Evolutionary conservation across 2,329 filamentous ascomycete species (phyloP).

Genomic region (Claviceps pazoutovae): DNA sequence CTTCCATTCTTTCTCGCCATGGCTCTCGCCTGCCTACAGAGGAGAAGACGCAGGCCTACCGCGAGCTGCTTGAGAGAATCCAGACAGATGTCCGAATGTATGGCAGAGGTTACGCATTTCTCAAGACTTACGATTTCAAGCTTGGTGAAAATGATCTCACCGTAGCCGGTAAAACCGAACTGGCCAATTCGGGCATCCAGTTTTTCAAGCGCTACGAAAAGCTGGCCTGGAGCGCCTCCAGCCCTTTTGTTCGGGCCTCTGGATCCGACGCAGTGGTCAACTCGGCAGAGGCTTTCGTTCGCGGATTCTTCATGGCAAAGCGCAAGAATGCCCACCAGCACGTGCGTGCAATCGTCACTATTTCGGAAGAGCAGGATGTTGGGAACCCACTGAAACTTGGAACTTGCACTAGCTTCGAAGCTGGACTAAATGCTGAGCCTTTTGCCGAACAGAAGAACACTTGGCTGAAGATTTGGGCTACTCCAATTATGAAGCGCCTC

Average conservation of each 20-base stretch:
- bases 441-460: slow-evolving; percentile 35
- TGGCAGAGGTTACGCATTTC: slow-evolving; percentile 50
- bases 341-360: slow-evolving; percentile 44
- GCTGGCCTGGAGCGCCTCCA: slow-evolving; percentile 35
- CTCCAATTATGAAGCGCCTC: slow-evolving; percentile 53
- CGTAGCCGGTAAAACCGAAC: slow-evolving; percentile 48
- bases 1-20: slow-evolving; percentile 68
- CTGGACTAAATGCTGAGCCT: slow-evolving; percentile 34
- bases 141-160: slow-evolving; percentile 60
- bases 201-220: slow-evolving; percentile 61
- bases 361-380: slow-evolving; percentile 49
- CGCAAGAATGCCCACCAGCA: slow-evolving; percentile 26
- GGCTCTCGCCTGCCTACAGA: slow-evolving; percentile 69
- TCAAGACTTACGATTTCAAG: slow-evolving; percentile 56
- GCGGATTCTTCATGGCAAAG: slow-evolving; percentile 50
- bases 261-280: slow-evolving; percentile 57
- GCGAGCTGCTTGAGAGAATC: slow-evolving; percentile 49
- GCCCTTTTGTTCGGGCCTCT: slow-evolving; percentile 60
- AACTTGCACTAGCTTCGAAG: slow-evolving; percentile 57
- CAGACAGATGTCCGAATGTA: slow-evolving; percentile 44
- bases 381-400: slow-evolving; percentile 78
- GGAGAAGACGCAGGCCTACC: slow-evolving; percentile 52
- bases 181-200: slow-evolving; percentile 60
- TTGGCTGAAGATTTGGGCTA: slow-evolving; percentile 52
- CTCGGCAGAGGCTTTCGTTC: slow-evolving; percentile 62